Base-by-base conservation (phyloP, 2,329 filamentous ascomycete species). In the Lachnellula arida region DNA sequence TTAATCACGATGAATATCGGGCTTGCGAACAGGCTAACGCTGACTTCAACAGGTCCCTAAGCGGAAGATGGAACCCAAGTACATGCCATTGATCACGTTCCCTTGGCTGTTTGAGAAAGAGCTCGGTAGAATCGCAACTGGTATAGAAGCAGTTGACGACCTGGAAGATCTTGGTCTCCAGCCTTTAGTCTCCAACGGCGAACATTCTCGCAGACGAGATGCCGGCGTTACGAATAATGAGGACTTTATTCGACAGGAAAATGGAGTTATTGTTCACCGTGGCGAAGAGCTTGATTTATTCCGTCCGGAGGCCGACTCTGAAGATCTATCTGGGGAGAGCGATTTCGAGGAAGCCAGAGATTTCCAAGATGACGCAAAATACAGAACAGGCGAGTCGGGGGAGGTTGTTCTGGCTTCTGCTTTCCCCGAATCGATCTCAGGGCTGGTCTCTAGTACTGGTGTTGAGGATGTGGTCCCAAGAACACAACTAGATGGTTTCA, bases 41-140 rank as follows among this genome's bases (percentile, higher is more conserved):
- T 42, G 39, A 42, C 15, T 42, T 42, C 9, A 15, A 42, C 39
- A 51, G 35, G 46, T 50, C 4, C 39, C 46, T n/a, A 55, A 50
- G 25, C 39, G 50, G 19, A 42, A 19, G 17, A 42, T 42, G 39
- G 17, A 15, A 42, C 39, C 39, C 2, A 15, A 7, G 15, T 42
- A 42, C 9, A 42, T 42, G 39, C 39, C 39, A 42, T 42, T 42
- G 15, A 42, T 42, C 6, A 42, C 39, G 7, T 42, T 42, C 3
- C 39, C 94, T 0, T 99, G 94, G 94, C 76, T 97, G 2, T 96
- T 97, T 61, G 78, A 85, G 12, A 78, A 80, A 46, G 81, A 91
- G 57, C 76, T 96, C 4, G 86, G 87, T 1, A 78, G 79, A 48
- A 85, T 96, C 63, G 88, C 87, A 1, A 82, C 73, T 25, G 71